Base-by-base conservation (phyloP, 441 rosid genomes). In the Croton laevigatus region DNA sequence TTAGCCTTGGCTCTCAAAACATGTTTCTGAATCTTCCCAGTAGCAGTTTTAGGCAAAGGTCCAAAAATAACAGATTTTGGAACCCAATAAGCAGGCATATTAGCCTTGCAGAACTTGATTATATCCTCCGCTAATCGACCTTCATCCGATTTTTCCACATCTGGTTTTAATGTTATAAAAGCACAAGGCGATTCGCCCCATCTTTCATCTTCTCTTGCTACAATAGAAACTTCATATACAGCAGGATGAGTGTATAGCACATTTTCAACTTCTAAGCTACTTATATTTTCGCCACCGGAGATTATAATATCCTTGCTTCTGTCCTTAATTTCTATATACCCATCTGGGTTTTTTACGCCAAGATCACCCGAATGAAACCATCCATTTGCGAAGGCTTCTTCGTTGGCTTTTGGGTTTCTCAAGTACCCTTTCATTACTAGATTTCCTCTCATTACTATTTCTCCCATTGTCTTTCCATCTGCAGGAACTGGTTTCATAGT, bases 131-230 rank as follows among this genome's bases (percentile, higher is more conserved):
- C 88, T 65, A 89, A 36, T 34, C 53, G 81, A 1, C 3, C 20
- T 66, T 84, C 78, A 65, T 84, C 76, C 0, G 77, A 72, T 51
- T 76, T 81, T 55, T 91, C 85, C 34, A 72, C 71, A 9, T 68
- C 88, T 0, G 81, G 83, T 78, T 88, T 91, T 69, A 85, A 72
- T 1, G 91, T 89, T 66, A 93, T 82, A 12, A 89, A 93, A 9
- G 96, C 97, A 70, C 93, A 91, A 5, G 97, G 94, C 11, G 98
- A 81, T 71, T 95, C 99, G 8, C 91, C 96, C 97, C 98, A 91
- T 14, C 84, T 86, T 67, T 88, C 95, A 10, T 93, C 94, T 0
- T 87, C 86, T 74, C 96, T 85, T 4, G 96, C 96, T 68, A 89
- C 99, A 54, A 91, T 94, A 0, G 98, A 89, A 16, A 81, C 97